Base-by-base conservation (phyloP, 129 eudicot genomes). In the Mikania micrantha region DNA sequence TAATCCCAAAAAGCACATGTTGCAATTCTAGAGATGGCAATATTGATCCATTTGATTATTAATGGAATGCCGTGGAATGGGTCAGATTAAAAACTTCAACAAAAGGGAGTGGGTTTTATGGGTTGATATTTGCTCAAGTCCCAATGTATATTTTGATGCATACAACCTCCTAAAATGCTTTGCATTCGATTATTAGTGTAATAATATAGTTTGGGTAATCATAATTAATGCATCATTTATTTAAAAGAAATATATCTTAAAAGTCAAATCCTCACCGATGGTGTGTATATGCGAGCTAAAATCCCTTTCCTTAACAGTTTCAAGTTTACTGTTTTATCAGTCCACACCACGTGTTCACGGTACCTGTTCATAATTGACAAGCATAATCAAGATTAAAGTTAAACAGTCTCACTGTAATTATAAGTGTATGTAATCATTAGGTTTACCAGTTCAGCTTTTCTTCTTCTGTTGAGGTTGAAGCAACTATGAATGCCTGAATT, bases 311-410 rank as follows among this genome's bases (percentile, higher is more conserved):
- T 77, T 73, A 89, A 35, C 11, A 94, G 79, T 70, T 94, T 94
- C 74, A 82, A 40, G 64, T 86, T 94, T 16, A 86, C 16, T 32
- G 90, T 69, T 69, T 76, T 87, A 82, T 89, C 96, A 3, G 90
- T 84, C 99, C 99, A 94, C 36, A 94, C 99, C 38, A 94, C 97
- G 29, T 89, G 99, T 63, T 94, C 96, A 28, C 78, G 86, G 25
- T 89, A 94, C 99, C 99, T 94, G 77, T 53, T 66, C 50, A 58
- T 7, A 79, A 61, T 68, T 38, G 41, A 41, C 31, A 64, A 22
- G 34, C 75, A 74, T 41, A 36, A 68, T 60, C 29, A 70, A 54
- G 57, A 62, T 67, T 35, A 68, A 53, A 34, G 20, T 32, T 39
- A 64, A n/a, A 6, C 47, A 50, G 24, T 28, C 57, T 56, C 27